These are phyloP conservation scores for Inonotus obliquus DNA, from an alignment of 1,284 basidiomycete species.

Conservation along the genomic window DNA sequence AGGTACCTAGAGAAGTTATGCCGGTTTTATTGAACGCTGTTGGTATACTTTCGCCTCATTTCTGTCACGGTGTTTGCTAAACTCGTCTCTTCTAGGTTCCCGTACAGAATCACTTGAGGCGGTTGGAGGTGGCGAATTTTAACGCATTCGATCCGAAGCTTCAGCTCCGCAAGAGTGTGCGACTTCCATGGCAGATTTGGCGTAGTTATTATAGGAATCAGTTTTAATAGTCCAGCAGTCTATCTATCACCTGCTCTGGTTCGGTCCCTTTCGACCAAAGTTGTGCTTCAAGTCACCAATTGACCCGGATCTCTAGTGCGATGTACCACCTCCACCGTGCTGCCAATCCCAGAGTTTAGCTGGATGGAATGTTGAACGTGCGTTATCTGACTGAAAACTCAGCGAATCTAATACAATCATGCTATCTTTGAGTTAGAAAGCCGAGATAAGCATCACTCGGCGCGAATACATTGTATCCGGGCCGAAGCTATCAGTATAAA, in stretches of 20 bases:
- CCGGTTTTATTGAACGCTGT: conserved; percentile 80
- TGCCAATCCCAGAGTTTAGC: no score
- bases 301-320: no score
- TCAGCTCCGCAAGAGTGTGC: conserved; percentile 74
- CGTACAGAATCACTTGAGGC: conserved; percentile 64
- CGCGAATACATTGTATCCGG: neutral
- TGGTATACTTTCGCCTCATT: conserved; percentile 32
- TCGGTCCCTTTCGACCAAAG: no score
- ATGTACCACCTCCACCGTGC: no score
- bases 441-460: neutral
- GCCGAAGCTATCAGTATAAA: neutral
- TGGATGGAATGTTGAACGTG: no score
- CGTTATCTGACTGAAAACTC: no score
- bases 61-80: conserved; percentile 13
- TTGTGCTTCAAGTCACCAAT: no score
- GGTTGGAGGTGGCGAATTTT: conserved; percentile 78
- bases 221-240: conserved; percentile 38
- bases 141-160: conserved; percentile 75
- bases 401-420: neutral
- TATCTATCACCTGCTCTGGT: neutral
- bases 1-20: conserved; percentile 61
- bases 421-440: neutral
- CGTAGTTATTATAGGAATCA: conserved; percentile 56
- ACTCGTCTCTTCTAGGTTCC: conserved; percentile 53
- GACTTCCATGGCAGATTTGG: conserved; percentile 82